These are phyloP conservation scores for Talaromyces rugulosus DNA, from an alignment of 2,329 filamentous ascomycete genomes.

Conservation along the genomic window DNA sequence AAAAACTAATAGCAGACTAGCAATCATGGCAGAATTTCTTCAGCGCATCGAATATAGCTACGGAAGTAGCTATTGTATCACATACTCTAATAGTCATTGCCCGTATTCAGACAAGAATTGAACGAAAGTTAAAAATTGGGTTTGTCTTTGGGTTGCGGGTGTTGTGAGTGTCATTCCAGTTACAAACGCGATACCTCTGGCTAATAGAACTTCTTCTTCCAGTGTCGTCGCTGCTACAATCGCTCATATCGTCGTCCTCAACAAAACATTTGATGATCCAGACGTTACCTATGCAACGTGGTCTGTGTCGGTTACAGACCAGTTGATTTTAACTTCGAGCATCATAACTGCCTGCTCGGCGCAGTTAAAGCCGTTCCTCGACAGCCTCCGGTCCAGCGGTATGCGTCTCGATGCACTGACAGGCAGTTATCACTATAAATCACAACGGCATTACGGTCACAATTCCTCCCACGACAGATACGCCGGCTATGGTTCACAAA, in stretches of 20 bases:
- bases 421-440: slow-evolving; percentile 15
- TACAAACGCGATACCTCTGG: neutral
- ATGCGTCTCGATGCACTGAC: slow-evolving; percentile 19
- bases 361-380: slow-evolving; percentile 29
- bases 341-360: slow-evolving; percentile 27
- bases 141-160: slow-evolving; percentile 21
- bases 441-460: slow-evolving; percentile 8
- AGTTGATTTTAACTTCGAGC: slow-evolving; percentile 17
- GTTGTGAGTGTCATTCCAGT: slow-evolving; percentile 16
- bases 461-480: slow-evolving; percentile 13
- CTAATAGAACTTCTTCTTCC: neutral
- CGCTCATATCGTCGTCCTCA: slow-evolving; percentile 19
- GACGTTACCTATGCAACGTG: slow-evolving; percentile 21
- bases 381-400: slow-evolving; percentile 25
- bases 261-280: slow-evolving; percentile 5
- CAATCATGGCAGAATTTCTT: slow-evolving; percentile 23
- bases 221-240: slow-evolving; percentile 23
- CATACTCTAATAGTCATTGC: slow-evolving; percentile 21
- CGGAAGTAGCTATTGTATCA: slow-evolving; percentile 20
- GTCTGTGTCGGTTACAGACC: slow-evolving; percentile 18
- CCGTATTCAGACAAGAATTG: slow-evolving; percentile 18
- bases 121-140: slow-evolving; percentile 16
- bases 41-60: slow-evolving; percentile 22
- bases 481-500: slow-evolving; percentile 10
- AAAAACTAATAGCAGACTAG: slow-evolving; percentile 7